Evolutionary conservation across 768 basidiomycete species (phyloP).

Genomic region (Suillus paluster): DNA sequence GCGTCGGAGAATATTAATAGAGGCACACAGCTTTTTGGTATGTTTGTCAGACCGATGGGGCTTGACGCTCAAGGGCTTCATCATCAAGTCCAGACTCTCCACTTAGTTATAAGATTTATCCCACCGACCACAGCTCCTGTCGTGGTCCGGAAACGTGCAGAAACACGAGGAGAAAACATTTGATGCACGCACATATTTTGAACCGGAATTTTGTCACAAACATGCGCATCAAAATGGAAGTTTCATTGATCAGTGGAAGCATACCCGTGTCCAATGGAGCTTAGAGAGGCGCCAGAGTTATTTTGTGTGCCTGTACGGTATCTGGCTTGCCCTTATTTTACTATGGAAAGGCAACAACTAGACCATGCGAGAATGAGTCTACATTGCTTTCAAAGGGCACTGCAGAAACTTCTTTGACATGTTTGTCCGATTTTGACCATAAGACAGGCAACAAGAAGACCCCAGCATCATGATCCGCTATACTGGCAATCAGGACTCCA

Average conservation of each 20-base stretch:
- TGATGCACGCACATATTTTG: conserved; percentile 3
- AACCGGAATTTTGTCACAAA: conserved; percentile 15
- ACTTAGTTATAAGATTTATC: not conserved
- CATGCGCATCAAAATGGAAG: conserved; percentile 45
- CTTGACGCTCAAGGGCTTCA: not conserved
- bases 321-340: not conserved
- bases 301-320: conserved; percentile 1
- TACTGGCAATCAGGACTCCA: not conserved
- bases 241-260: conserved; percentile 30
- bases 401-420: conserved; percentile 2
- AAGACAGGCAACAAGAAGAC: not conserved
- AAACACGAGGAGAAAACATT: conserved; percentile 6
- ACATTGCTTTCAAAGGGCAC: not conserved
- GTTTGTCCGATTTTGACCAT: not conserved
- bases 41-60: not conserved
- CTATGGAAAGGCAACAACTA: not conserved
- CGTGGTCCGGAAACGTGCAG: not conserved
- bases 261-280: conserved; percentile 11
- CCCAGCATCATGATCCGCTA: conserved; percentile 1
- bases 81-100: conserved; percentile 2
- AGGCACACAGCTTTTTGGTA: not conserved
- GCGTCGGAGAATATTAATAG: not conserved
- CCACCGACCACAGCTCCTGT: not conserved
- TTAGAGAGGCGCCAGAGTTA: conserved; percentile 7
- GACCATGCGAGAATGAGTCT: not conserved